Conservation (phyloP, 257 asterid species). For the Rubia yunnanensis region DNA sequence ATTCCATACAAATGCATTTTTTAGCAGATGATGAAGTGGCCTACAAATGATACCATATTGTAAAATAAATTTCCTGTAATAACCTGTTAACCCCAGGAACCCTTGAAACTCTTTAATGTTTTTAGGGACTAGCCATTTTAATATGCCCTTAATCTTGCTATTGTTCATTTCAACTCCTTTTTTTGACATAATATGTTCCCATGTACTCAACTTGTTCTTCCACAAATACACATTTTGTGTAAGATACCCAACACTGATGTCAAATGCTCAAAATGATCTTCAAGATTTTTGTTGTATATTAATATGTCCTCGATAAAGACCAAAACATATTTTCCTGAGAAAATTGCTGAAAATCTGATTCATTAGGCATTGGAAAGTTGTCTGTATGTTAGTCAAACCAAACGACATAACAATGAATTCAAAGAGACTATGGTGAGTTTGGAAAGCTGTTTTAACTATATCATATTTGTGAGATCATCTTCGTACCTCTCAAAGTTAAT, state of each 20-base stretch:
- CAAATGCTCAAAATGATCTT: not conserved
- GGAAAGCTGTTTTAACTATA: not conserved
- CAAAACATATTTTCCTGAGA: not conserved
- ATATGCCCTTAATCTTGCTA: not conserved
- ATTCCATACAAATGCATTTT: not conserved
- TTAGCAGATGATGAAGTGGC: not conserved
- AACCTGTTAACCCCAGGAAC: not conserved
- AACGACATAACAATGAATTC: conserved; percentile 1
- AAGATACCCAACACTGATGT: rapidly evolving
- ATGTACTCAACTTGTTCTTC: not conserved
- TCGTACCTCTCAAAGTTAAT: too few species aligned
- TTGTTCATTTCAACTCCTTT: not conserved
- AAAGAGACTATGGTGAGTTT: not conserved
- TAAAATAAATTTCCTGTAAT: not conserved
- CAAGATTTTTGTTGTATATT: not conserved
- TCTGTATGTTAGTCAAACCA: not conserved
- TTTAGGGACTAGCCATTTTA: not conserved
- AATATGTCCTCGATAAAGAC: not conserved
- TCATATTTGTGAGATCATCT: too few species aligned
- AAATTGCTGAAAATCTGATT: not conserved
- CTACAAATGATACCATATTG: not conserved
- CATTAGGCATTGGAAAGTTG: not conserved
- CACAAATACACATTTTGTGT: not conserved
- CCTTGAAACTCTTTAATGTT: not conserved
- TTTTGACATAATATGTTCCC: not conserved